Percentiles rank a stretch among this genome's conserved stretches.
Conservation (phyloP, 495 filamentous ascomycete genomes). For the Neurospora sp. region DNA sequence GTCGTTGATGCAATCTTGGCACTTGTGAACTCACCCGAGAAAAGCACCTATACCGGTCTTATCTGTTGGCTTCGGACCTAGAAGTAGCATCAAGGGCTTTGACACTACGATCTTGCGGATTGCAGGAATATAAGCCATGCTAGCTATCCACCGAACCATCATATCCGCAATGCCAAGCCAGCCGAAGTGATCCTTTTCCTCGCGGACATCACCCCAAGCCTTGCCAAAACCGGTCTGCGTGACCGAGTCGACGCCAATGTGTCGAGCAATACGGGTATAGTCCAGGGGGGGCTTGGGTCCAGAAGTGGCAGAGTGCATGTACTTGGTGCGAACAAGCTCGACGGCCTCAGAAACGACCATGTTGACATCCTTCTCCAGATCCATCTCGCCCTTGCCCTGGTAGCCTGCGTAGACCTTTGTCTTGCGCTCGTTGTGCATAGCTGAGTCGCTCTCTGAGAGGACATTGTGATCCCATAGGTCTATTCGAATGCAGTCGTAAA, state of each 20-base stretch:
- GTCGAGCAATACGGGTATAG: background rate
- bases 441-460: constrained; percentile 23
- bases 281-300: constrained; percentile 2
- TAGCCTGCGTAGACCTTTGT: constrained; percentile 28
- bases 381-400: constrained; percentile 32
- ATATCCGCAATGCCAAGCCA: background rate
- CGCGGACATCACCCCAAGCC: background rate
- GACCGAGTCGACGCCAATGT: constrained; percentile 30
- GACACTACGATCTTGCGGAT: background rate
- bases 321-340: background rate
- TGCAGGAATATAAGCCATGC: background rate
- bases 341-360: background rate
- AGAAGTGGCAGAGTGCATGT: constrained; percentile 27
- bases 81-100: background rate
- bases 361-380: constrained; percentile 32
- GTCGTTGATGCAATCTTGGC: background rate
- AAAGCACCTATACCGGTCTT: background rate
- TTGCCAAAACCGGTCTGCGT: constrained; percentile 33
- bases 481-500: background rate
- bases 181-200: background rate
- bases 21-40: background rate
- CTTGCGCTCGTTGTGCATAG: constrained; percentile 21
- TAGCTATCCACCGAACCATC: background rate
- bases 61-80: background rate
- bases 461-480: constrained; percentile 9